A percentile compares a stretch with the other conserved stretches of the same genome.
These are phyloP conservation scores for Ascochyta lentis DNA, from an alignment of 2,329 filamentous ascomycete species.

Conservation along the genomic window DNA sequence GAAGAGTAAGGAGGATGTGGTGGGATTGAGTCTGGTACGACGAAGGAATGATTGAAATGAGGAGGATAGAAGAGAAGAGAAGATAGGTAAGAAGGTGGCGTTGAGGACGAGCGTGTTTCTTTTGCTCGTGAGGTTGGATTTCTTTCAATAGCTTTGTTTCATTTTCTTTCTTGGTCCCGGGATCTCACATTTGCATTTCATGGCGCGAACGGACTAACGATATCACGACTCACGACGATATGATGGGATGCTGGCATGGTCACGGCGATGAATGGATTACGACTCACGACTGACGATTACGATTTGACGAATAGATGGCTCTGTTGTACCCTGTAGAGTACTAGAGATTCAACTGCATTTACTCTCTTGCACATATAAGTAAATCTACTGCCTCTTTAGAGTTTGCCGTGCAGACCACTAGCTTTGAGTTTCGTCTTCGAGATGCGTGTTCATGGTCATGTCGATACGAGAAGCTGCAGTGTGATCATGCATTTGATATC, in stretches of 20 bases:
- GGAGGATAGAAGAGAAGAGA: neutral
- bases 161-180: too few species aligned
- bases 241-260: neutral
- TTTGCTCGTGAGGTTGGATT: too few species aligned
- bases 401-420: neutral
- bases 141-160: neutral
- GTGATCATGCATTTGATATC: conserved; percentile 12
- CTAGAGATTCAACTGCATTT: conserved; percentile 19
- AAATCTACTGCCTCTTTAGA: too few species aligned
- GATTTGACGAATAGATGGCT: conserved; percentile 15
- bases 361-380: neutral
- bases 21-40: conserved; percentile 38
- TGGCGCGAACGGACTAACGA: neutral
- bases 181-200: too few species aligned
- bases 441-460: neutral
- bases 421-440: neutral
- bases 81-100: neutral
- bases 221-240: conserved; percentile 1
- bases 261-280: conserved; percentile 11
- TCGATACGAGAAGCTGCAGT: conserved; percentile 8
- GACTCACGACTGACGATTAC: conserved; percentile 27
- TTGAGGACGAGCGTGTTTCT: neutral
- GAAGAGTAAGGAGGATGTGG: conserved; percentile 43
- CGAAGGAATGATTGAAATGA: too few species aligned
- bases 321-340: conserved; percentile 24